phyloP scores from a whole-genome alignment of 176 grass and related monocot genomes.

The Ampelocalamus luodianensis region DNA sequence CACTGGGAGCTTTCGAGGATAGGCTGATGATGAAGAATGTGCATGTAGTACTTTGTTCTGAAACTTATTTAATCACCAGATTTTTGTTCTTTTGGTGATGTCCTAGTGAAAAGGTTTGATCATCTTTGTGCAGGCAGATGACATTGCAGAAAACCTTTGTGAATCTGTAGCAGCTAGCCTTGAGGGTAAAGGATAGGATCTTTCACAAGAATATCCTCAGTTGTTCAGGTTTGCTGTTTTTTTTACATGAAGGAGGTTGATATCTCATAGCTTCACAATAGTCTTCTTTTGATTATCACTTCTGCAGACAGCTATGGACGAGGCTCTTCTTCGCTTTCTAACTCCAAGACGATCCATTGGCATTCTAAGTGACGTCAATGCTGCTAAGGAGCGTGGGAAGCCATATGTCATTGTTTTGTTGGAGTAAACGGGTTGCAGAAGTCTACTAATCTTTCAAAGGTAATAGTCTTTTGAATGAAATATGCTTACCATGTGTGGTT shows the following conservation, averaged over 20 bases:
- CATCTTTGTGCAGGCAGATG: constrained; percentile 43
- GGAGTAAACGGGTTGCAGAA: constrained; percentile 74
- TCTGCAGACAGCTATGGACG: constrained; percentile 59
- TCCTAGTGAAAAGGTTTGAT: background rate
- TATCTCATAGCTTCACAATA: background rate
- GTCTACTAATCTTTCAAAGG: constrained; percentile 69
- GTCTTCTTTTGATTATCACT: background rate
- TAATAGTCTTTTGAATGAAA: constrained; percentile 5
- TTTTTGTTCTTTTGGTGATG: background rate
- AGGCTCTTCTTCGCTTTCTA: constrained; percentile 60
- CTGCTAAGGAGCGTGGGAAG: constrained; percentile 55
- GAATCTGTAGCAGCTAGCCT: constrained; percentile 64
- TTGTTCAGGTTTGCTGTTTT: constrained; percentile 44
- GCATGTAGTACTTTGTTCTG: too few species aligned
- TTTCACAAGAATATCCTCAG: constrained; percentile 59
- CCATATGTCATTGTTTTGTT: constrained; percentile 62
- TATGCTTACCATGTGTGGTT: background rate
- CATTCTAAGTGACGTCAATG: constrained; percentile 53
- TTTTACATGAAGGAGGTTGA: background rate
- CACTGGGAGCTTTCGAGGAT: too few species aligned
- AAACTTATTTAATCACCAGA: background rate
- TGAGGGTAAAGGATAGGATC: constrained; percentile 58
- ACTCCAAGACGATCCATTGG: constrained; percentile 64
- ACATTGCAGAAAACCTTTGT: constrained; percentile 63
- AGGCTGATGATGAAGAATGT: too few species aligned